Conservation (phyloP, 2,329 filamentous ascomycete genomes). For the Lasiodiplodia theobromae region DNA sequence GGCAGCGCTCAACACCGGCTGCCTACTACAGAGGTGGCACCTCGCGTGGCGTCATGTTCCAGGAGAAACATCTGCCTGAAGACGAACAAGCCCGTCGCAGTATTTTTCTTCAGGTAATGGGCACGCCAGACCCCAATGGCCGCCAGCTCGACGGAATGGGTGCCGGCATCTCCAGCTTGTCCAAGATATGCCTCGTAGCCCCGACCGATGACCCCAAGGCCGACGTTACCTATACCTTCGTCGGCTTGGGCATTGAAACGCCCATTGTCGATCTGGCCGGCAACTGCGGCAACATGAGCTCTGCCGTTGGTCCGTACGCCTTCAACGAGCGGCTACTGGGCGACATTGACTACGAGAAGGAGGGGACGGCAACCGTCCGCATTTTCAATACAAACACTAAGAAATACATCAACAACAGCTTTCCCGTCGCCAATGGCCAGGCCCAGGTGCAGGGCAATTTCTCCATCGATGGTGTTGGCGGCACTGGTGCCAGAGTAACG, state of each 20-base stretch:
- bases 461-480: slow-evolving; percentile 69
- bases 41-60: slow-evolving; percentile 71
- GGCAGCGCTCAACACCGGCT: slow-evolving; percentile 45
- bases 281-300: slow-evolving; percentile 79
- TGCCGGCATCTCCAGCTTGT: slow-evolving; percentile 71
- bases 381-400: slow-evolving; percentile 76
- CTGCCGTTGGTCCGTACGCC: slow-evolving; percentile 71
- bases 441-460: slow-evolving; percentile 62
- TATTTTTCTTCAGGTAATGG: slow-evolving; percentile 67
- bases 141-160: slow-evolving; percentile 77
- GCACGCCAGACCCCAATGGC: slow-evolving; percentile 70
- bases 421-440: slow-evolving; percentile 59
- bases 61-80: slow-evolving; percentile 59
- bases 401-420: slow-evolving; percentile 67
- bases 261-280: slow-evolving; percentile 69
- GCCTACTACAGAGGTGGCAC: slow-evolving; percentile 73
- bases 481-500: slow-evolving; percentile 63
- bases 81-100: slow-evolving; percentile 56
- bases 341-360: slow-evolving; percentile 36
- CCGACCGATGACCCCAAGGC: slow-evolving; percentile 56
- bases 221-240: slow-evolving; percentile 75
- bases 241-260: slow-evolving; percentile 70
- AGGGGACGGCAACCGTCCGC: slow-evolving; percentile 57
- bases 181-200: slow-evolving; percentile 73
- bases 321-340: slow-evolving; percentile 19